Conservation (phyloP, 371 early-diverging fungal genomes). For the Sporodiniella umbellata region DNA sequence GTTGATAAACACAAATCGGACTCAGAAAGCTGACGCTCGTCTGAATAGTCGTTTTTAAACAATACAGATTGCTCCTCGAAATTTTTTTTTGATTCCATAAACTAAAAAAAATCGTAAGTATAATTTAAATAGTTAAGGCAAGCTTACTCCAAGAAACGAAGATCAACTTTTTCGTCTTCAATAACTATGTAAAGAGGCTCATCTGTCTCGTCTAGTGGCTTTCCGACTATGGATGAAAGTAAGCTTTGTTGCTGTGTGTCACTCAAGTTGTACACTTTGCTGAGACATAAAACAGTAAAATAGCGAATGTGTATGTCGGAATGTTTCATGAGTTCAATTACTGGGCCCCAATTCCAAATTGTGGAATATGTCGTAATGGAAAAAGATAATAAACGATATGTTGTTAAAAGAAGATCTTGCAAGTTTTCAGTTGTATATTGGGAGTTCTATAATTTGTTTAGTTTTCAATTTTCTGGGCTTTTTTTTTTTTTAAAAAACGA, state of each 20-base stretch:
- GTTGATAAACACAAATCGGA: slow-evolving; percentile 54
- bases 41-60: slow-evolving; percentile 37
- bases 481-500: neutral
- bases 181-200: slow-evolving; percentile 30
- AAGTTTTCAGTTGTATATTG: slow-evolving; percentile 22
- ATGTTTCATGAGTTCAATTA: slow-evolving; percentile 51
- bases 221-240: slow-evolving; percentile 19
- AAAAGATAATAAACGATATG: slow-evolving; percentile 58
- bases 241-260: slow-evolving; percentile 40
- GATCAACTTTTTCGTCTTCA: slow-evolving; percentile 33
- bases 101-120: slow-evolving; percentile 12
- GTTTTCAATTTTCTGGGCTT: slow-evolving; percentile 4
- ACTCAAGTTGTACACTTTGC: slow-evolving; percentile 51
- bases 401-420: slow-evolving; percentile 52
- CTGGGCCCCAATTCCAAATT: slow-evolving; percentile 66
- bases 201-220: slow-evolving; percentile 20
- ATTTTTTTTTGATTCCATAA: slow-evolving; percentile 43
- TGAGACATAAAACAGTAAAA: slow-evolving; percentile 50
- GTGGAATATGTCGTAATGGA: slow-evolving; percentile 54
- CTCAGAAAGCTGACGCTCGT: slow-evolving; percentile 21
- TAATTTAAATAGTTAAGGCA: neutral
- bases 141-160: slow-evolving; percentile 46
- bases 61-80: slow-evolving; percentile 36
- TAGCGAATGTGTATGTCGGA: slow-evolving; percentile 49
- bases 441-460: neutral